A percentile compares a stretch with the other conserved stretches of the same genome.
Evolutionary conservation across 345 rosid species (phyloP).

Genomic region (Raphanus sativus): DNA sequence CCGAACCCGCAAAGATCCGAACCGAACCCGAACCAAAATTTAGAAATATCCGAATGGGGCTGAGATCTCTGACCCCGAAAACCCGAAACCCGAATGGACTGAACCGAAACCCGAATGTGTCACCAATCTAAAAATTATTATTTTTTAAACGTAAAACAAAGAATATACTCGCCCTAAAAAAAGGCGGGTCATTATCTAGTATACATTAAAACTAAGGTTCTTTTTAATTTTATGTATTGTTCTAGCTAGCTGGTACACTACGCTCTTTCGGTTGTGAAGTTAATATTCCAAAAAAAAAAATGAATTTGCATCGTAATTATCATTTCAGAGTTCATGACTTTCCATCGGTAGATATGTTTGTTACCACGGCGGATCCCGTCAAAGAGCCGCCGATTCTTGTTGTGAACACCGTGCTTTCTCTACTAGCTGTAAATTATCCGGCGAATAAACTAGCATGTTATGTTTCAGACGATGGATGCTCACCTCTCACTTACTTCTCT

Average conservation of each 20-base stretch:
- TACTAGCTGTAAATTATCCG: conserved; percentile 62
- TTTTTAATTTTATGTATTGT: neutral
- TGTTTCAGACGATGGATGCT: conserved; percentile 64
- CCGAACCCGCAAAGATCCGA: too few relatives aligned
- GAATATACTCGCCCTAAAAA: too few relatives aligned
- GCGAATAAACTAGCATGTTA: conserved; percentile 53
- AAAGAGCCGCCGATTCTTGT: conserved; percentile 33
- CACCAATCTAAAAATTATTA: too few relatives aligned
- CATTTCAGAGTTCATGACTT: conserved; percentile 45
- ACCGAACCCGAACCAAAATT: too few relatives aligned
- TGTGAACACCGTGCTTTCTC: conserved; percentile 43
- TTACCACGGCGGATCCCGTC: conserved; percentile 46
- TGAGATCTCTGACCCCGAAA: too few relatives aligned
- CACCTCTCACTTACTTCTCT: conserved; percentile 55
- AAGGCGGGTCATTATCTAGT: too few relatives aligned
- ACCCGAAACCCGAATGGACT: too few relatives aligned
- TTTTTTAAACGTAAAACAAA: too few relatives aligned
- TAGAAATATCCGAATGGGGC: too few relatives aligned
- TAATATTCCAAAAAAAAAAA: neutral
- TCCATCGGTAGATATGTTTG: conserved; percentile 63
- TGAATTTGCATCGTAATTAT: neutral
- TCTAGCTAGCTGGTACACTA: neutral
- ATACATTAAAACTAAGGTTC: too few relatives aligned
- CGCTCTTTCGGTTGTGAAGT: neutral
- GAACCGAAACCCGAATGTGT: too few relatives aligned